These are phyloP conservation scores for Clonostachys rhizophaga DNA, from an alignment of 2,329 filamentous ascomycete species.

Conservation along the genomic window DNA sequence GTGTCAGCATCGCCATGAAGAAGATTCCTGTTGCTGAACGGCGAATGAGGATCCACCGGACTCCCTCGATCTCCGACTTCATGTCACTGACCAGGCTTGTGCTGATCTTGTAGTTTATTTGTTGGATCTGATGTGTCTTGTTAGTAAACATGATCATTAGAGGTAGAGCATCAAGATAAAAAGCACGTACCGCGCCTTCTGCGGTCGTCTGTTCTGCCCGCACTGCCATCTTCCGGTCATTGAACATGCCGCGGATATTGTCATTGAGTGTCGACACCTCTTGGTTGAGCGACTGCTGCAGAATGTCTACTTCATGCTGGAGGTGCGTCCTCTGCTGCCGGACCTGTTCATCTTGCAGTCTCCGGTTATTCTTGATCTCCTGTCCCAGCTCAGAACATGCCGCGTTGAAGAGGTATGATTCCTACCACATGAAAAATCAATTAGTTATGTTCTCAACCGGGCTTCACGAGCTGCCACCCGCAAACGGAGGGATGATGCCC, in stretches of 20 bases:
- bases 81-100: constrained; percentile 85
- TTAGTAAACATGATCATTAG: not conserved
- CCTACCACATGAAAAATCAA: constrained; percentile 31
- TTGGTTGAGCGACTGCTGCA: constrained; percentile 79
- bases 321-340: constrained; percentile 78
- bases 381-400: constrained; percentile 89
- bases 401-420: constrained; percentile 89
- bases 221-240: constrained; percentile 90
- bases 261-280: constrained; percentile 80
- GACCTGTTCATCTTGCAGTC: constrained; percentile 73
- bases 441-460: not conserved
- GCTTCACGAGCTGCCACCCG: no score
- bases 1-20: constrained; percentile 59
- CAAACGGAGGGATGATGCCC: not conserved
- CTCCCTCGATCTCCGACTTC: constrained; percentile 84
- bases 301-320: constrained; percentile 92
- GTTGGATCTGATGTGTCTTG: constrained; percentile 61
- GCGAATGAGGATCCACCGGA: constrained; percentile 78
- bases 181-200: constrained; percentile 65
- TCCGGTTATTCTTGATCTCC: constrained; percentile 76
- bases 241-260: constrained; percentile 91
- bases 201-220: constrained; percentile 80
- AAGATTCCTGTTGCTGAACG: constrained; percentile 60
- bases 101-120: constrained; percentile 95
- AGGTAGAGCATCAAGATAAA: not conserved